Evolutionary conservation across 2,329 filamentous ascomycete species (phyloP).

Genomic region (Paracorniculantispora psalliotae): DNA sequence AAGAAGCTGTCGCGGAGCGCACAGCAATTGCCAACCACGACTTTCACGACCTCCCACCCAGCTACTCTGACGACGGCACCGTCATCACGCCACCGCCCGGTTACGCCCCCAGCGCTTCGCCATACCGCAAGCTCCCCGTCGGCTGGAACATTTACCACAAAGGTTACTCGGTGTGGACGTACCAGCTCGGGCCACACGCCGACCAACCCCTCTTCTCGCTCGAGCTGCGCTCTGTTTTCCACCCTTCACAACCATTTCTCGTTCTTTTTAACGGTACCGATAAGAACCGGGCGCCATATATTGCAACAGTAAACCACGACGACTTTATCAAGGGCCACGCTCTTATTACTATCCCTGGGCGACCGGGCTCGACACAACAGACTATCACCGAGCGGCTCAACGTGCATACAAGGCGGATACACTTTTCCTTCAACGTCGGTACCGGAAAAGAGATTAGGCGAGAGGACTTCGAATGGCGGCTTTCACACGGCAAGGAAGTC

Average conservation of each 20-base stretch:
- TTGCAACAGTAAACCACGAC: conserved; percentile 8
- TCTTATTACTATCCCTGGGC: conserved; percentile 7
- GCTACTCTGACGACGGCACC: not conserved
- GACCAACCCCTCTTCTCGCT: conserved; percentile 3
- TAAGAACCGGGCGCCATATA: not conserved
- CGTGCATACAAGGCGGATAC: not conserved
- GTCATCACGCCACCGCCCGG: conserved; percentile 1
- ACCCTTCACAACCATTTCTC: conserved; percentile 7
- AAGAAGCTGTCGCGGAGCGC: not conserved
- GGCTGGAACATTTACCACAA: conserved; percentile 11
- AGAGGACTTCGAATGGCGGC: conserved; percentile 14
- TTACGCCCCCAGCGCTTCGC: conserved; percentile 6
- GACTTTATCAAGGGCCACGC: conserved; percentile 8
- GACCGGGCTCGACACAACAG: not conserved
- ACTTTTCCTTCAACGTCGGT: conserved; percentile 11
- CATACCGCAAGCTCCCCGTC: conserved; percentile 1
- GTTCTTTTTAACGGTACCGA: conserved; percentile 6
- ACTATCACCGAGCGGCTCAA: not conserved
- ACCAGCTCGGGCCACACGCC: conserved; percentile 4
- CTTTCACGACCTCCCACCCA: not conserved
- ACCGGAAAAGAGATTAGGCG: not conserved
- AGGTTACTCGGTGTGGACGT: not conserved
- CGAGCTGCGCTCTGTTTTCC: not conserved
- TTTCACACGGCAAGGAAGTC: conserved; percentile 13
- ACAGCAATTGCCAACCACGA: no score